Conservation (phyloP, 495 filamentous ascomycete genomes). For the Cladorrhinum samala region DNA sequence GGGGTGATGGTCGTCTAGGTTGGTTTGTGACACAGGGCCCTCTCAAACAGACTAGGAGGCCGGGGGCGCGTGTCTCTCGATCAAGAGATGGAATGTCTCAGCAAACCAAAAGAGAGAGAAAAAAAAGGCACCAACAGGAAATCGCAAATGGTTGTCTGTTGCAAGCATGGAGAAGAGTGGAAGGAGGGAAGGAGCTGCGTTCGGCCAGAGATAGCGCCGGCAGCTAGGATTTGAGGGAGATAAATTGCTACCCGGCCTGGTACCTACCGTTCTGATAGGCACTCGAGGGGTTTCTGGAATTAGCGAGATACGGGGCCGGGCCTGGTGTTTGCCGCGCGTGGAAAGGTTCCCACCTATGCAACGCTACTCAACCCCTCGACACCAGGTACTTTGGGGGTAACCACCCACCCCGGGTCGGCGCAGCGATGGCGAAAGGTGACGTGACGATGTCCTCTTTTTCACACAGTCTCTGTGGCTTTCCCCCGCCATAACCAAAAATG, state of each 20-base stretch:
- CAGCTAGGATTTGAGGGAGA: constrained; percentile 27
- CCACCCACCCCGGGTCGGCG: constrained; percentile 4
- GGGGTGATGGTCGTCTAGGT: too few species aligned
- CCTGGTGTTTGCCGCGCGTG: constrained; percentile 5
- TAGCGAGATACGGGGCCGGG: constrained; percentile 19
- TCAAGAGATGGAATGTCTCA: too few species aligned
- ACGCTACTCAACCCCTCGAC: constrained; percentile 20
- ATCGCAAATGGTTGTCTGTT: too few species aligned
- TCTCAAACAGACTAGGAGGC: too few species aligned
- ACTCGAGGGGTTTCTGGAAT: constrained; percentile 11
- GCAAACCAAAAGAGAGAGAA: too few species aligned
- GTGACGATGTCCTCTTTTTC: constrained; percentile 17
- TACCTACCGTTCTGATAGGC: constrained; percentile 18
- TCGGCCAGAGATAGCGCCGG: constrained; percentile 22
- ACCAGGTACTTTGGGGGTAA: constrained; percentile 13
- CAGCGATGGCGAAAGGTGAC: constrained; percentile 19
- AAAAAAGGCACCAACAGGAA: too few species aligned
- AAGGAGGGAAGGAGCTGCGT: background rate
- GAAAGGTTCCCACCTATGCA: constrained; percentile 22
- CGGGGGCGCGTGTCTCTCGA: too few species aligned
- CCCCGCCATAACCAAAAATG: too few species aligned
- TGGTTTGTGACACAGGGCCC: too few species aligned
- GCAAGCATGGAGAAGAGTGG: background rate
- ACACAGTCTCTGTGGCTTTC: too few species aligned
- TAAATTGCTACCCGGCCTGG: constrained; percentile 23